Base-by-base conservation (phyloP, 805 yeast genomes). In the Schwanniomyces sp. region DNA sequence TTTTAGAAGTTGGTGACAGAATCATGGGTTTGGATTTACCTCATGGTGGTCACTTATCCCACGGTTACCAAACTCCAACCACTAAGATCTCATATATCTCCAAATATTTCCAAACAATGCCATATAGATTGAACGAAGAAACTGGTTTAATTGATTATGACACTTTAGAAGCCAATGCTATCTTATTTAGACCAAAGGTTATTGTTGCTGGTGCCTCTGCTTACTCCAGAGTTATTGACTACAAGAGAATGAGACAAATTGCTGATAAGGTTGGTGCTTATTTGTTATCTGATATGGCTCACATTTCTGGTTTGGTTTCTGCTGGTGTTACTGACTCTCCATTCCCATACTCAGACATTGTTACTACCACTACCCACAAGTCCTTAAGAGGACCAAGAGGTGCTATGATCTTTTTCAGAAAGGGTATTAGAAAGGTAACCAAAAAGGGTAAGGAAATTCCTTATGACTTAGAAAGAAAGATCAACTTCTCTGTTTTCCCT, bases 321-420 rank as follows among this genome's bases (percentile, higher is more conserved):
- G 96, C 99, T 53, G 94, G 91, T 58, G 98, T 92, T 48, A 91
- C 90, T 52, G 95, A 91, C 59, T 85, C 96, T 48, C 99, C 99
- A 55, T 94, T 94, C 77, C 95, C 91, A 74, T 90, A 87, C 72
- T 92, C 98, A 50, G 99, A 94, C 66, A 86, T 94, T 58, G 99
- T 94, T 66, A 94, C 99, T 57, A 94, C 99, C 61, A 92, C 99
- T 50, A 92, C 99, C 51, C 99, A 94, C 81, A 94, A 94, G 78
- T 91, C 98, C 34, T 81, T 94, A 64, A 88, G 99, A 79, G 99
- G 99, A 52, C 99, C 99, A 69, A 89, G 99, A 79, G 99, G 99
- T 72, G 97, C 99, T 49, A 92, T 94, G 97, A 94, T 94, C 70
- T 94, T 94, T 81, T 94, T 87, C 84, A 89, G 98, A 80, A 87